Percentiles rank a stretch among this genome's conserved stretches.
Evolutionary conservation across 2,329 filamentous ascomycete genomes (phyloP).

Genomic region (Dothistroma pini): DNA sequence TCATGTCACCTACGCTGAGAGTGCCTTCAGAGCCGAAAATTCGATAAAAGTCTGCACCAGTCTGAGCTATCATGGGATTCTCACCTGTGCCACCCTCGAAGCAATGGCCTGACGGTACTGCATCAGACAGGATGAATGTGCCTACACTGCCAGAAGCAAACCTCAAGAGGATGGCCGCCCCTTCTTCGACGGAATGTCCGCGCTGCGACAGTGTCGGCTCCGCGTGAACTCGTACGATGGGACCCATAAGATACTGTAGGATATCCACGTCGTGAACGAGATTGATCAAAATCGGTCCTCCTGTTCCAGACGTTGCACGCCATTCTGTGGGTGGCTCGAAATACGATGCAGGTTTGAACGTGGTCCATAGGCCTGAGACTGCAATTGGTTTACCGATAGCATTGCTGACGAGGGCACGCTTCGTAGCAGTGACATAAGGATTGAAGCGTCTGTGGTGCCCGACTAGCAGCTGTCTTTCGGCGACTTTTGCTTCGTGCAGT

Average conservation of each 20-base stretch:
- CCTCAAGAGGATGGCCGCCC: slow-evolving; percentile 51
- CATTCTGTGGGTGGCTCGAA: slow-evolving; percentile 49
- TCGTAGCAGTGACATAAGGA: slow-evolving; percentile 51
- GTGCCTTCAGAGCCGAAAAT: slow-evolving; percentile 53
- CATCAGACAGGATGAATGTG: slow-evolving; percentile 55
- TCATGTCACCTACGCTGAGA: slow-evolving; percentile 55
- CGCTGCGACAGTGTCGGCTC: slow-evolving; percentile 47
- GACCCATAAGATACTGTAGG: slow-evolving; percentile 55
- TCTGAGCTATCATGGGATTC: slow-evolving; percentile 51
- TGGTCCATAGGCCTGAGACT: slow-evolving; percentile 54
- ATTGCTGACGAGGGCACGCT: slow-evolving; percentile 41
- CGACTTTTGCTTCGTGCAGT: slow-evolving; percentile 25
- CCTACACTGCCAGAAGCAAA: slow-evolving; percentile 56
- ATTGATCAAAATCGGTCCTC: slow-evolving; percentile 55
- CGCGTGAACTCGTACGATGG: slow-evolving; percentile 51
- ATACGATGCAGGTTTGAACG: slow-evolving; percentile 51
- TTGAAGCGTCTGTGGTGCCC: slow-evolving; percentile 61
- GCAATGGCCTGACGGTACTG: slow-evolving; percentile 49
- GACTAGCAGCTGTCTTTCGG: slow-evolving; percentile 44
- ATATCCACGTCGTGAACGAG: slow-evolving; percentile 60
- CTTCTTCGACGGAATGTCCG: slow-evolving; percentile 52
- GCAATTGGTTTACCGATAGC: slow-evolving; percentile 50
- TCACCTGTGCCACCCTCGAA: slow-evolving; percentile 59
- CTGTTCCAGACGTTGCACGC: slow-evolving; percentile 43
- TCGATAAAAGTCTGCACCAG: slow-evolving; percentile 48